Conservation (phyloP, 129 eudicot genomes). For the Helianthus tuberosus region DNA sequence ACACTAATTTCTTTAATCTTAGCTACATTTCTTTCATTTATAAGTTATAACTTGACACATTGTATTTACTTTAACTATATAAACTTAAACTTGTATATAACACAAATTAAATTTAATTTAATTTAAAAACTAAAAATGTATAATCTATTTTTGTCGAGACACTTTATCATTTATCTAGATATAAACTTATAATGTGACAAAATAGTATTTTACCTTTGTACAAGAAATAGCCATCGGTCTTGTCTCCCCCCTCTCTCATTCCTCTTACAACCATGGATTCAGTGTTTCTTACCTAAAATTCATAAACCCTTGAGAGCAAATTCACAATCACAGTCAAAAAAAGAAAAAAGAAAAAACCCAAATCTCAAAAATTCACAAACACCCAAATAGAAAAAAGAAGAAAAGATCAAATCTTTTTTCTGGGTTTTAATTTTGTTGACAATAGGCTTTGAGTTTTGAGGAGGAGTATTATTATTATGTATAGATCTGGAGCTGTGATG, state of each 20-base stretch:
- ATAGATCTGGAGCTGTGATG: slow-evolving; percentile 44
- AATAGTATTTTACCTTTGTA: no score
- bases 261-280: slow-evolving; percentile 25
- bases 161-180: background rate
- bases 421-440: slow-evolving; percentile 6
- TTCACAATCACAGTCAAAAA: background rate
- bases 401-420: slow-evolving; percentile 18
- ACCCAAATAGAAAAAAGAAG: background rate
- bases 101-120: no score
- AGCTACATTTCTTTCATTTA: no score
- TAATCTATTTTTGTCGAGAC: background rate
- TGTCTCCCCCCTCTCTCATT: slow-evolving; percentile 16
- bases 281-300: slow-evolving; percentile 27
- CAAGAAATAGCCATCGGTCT: slow-evolving; percentile 19
- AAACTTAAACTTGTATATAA: no score
- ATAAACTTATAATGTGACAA: no score
- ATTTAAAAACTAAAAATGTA: no score
- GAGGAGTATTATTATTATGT: slow-evolving; percentile 19
- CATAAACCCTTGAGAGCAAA: slow-evolving; percentile 34
- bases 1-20: no score
- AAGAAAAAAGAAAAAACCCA: background rate
- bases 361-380: slow-evolving; percentile 20
- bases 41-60: no score
- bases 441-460: background rate
- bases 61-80: no score